Evolutionary conservation across 805 yeast species (phyloP).

Genomic region (Lachancea dasiensis): DNA sequence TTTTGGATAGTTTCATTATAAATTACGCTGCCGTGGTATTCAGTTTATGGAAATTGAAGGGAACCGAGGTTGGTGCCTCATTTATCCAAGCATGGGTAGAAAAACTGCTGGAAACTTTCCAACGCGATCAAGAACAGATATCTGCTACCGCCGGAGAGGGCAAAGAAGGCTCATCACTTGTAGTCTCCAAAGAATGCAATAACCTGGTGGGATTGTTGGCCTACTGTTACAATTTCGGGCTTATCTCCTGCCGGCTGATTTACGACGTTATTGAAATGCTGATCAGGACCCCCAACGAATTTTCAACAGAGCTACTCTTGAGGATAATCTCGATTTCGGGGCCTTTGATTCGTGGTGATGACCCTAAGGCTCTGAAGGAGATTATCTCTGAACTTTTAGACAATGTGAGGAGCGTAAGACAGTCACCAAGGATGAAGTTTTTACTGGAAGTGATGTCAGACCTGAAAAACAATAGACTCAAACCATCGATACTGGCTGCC

Average conservation of each 20-base stretch:
- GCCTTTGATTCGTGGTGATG: slow-evolving; percentile 80
- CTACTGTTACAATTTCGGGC: slow-evolving; percentile 68
- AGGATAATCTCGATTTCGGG: slow-evolving; percentile 74
- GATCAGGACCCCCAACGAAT: slow-evolving; percentile 53
- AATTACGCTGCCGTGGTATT: slow-evolving; percentile 73
- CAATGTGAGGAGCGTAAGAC: slow-evolving; percentile 35
- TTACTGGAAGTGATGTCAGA: slow-evolving; percentile 80
- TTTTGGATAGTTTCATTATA: slow-evolving; percentile 73
- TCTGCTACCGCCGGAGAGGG: not conserved
- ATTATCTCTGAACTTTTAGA: slow-evolving; percentile 43
- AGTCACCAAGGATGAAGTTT: slow-evolving; percentile 69
- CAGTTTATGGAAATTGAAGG: slow-evolving; percentile 71
- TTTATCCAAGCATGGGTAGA: slow-evolving; percentile 79
- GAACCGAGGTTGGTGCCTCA: slow-evolving; percentile 84
- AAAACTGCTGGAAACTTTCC: slow-evolving; percentile 44
- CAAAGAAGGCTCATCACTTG: slow-evolving; percentile 6
- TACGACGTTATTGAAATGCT: slow-evolving; percentile 66
- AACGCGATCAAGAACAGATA: slow-evolving; percentile 13
- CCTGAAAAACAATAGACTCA: slow-evolving; percentile 78
- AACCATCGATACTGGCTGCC: slow-evolving; percentile 32
- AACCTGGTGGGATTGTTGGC: slow-evolving; percentile 72
- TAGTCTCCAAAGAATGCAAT: slow-evolving; percentile 42
- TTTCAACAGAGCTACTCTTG: slow-evolving; percentile 70
- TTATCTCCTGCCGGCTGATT: slow-evolving; percentile 65
- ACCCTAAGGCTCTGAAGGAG: slow-evolving; percentile 77